Conservation (phyloP, 139 green algal species). For the Dunaliella sp. region DNA sequence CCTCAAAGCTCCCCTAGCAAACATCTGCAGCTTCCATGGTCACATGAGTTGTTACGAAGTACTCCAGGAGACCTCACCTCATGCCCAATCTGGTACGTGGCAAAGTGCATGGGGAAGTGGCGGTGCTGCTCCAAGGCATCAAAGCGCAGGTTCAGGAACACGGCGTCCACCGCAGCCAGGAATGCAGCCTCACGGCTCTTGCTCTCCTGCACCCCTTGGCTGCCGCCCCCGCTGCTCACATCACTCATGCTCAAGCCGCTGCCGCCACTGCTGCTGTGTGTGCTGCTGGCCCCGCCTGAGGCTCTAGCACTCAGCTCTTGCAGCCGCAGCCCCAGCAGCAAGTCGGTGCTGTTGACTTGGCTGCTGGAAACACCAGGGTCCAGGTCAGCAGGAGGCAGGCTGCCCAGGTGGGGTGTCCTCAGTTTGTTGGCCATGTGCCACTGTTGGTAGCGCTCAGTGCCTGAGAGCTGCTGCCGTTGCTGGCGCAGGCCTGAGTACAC, state of each 20-base stretch:
- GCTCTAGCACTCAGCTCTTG: not conserved
- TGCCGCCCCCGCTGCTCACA: not conserved
- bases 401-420: not conserved
- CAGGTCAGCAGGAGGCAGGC: not conserved
- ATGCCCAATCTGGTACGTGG: slow-evolving; percentile 18
- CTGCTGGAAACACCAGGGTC: not conserved
- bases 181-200: slow-evolving; percentile 12
- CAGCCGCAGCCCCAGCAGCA: not conserved
- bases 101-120: slow-evolving; percentile 20
- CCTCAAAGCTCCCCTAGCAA: not conserved
- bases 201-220: not conserved
- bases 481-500: slow-evolving; percentile 21
- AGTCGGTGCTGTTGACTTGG: not conserved
- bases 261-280: not conserved
- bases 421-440: slow-evolving; percentile 27
- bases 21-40: not conserved
- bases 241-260: not conserved
- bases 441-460: not conserved
- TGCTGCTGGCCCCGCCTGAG: not conserved
- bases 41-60: not conserved
- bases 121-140: slow-evolving; percentile 7
- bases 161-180: slow-evolving; percentile 17
- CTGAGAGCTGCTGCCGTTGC: slow-evolving; percentile 15
- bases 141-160: slow-evolving; percentile 15
- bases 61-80: not conserved